Conservation (phyloP, 1,284 basidiomycete species). For the Ganoderma sinense region DNA sequence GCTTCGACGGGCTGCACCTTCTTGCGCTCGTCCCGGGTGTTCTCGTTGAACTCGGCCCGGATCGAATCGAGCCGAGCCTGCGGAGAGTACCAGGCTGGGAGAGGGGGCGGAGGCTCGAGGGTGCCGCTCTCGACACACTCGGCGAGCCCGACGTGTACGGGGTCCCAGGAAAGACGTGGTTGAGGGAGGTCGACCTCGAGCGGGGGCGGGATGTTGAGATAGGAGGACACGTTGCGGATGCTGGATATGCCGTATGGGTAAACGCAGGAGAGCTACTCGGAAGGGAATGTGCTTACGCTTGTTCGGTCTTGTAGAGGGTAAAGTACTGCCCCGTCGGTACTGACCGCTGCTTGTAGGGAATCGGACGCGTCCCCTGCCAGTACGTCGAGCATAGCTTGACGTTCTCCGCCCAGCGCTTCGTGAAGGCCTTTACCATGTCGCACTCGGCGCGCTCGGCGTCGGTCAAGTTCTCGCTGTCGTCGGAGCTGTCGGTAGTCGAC, state of each 20-base stretch:
- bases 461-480: constrained; percentile 4
- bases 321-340: constrained; percentile 4
- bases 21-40: neutral
- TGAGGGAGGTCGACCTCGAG: constrained; percentile 15
- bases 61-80: neutral
- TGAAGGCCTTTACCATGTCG: constrained; percentile 13
- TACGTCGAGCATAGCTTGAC: constrained; percentile 12
- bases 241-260: neutral
- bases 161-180: constrained; percentile 9
- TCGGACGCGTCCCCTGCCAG: constrained; percentile 16
- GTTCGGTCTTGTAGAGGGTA: constrained; percentile 15
- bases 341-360: constrained; percentile 9
- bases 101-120: neutral
- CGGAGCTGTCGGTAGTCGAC: neutral
- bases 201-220: constrained; percentile 11
- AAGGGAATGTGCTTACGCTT: constrained; percentile 10
- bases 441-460: constrained; percentile 7
- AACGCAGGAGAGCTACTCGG: neutral
- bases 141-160: constrained; percentile 5
- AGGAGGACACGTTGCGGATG: constrained; percentile 7
- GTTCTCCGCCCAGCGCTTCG: constrained; percentile 15
- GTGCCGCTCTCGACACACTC: constrained; percentile 1
- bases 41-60: constrained; percentile 3
- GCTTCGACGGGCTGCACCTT: constrained; percentile 2
- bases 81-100: neutral